Base-by-base conservation (phyloP, 139 green algal genomes). In the Picochlorum sp. region DNA sequence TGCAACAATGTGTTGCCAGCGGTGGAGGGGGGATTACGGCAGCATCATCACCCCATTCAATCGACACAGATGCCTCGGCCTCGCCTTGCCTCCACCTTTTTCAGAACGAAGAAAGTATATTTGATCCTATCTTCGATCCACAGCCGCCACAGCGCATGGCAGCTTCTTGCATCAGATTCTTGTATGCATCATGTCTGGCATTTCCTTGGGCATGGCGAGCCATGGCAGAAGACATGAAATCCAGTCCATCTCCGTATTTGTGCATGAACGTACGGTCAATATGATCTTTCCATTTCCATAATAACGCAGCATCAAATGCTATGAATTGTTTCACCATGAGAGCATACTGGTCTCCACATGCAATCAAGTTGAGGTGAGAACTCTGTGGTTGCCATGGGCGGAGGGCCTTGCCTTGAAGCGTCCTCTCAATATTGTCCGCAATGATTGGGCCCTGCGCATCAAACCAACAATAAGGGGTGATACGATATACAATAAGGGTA, bases 131-230 rank as follows among this genome's bases (percentile, higher is more conserved):
- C 78, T 97, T 97, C 26, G 83, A 74, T 6, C 88, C 91, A 67
- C 91, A 97, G n/a, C 90, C 91, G 11, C 80, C 86, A 68, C 91
- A 97, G 5, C 89, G 77, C 89, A 97, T 96, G 30, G 76, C 77
- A 45, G 73, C 68, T 16, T 74, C 70, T 10, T 76, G 74, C 20
- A 79, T 38, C 63, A 75, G 52, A 4, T 49, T 68, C 3, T 83
- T 34, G 16, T 38, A 16, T 70, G 69, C 13, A 26, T 61, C 21
- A 44, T 24, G 45, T 70, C 28, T 16, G 56, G 18, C 30, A 60
- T 38, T 41, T 54, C 18, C 50, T 44, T 45, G 54, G 44, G 45
- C 62, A 16, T 16, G 34, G 55, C 18, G 18, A 20, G 24, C 26
- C 65, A 78, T 60, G 38, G 7, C 34, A 41, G 61, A 69, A 20